These are phyloP conservation scores for Dentipellis fragilis DNA, from an alignment of 768 basidiomycete species.

Conservation along the genomic window DNA sequence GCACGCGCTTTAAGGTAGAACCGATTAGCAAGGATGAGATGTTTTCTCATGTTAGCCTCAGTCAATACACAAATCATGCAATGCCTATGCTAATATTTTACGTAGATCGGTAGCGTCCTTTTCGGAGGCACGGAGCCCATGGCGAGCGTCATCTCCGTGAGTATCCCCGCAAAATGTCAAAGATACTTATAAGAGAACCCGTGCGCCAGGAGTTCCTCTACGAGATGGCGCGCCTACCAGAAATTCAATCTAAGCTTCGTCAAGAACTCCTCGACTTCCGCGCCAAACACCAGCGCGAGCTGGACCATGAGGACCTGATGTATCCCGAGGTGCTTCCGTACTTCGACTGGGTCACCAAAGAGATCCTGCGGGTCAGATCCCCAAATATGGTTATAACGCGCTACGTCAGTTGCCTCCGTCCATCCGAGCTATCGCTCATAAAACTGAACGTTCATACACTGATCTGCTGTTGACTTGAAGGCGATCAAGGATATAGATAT, in stretches of 20 bases:
- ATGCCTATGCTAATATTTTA: not conserved
- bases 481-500: too few species aligned
- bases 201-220: not conserved
- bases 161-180: not conserved
- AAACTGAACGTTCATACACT: too few species aligned
- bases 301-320: not conserved
- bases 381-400: too few species aligned
- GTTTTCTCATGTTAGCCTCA: not conserved
- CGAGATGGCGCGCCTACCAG: not conserved
- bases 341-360: not conserved
- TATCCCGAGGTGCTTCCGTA: not conserved
- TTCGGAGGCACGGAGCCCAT: not conserved
- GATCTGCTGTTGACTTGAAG: too few species aligned
- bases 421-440: too few species aligned
- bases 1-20: not conserved
- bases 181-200: not conserved
- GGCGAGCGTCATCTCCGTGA: not conserved
- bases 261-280: not conserved
- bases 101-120: not conserved
- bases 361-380: not conserved
- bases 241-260: not conserved
- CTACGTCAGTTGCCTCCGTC: too few species aligned
- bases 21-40: not conserved
- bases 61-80: not conserved
- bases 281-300: not conserved